Evolutionary conservation across 345 rosid species (phyloP).

Genomic region (Arabidopsis suecica): DNA sequence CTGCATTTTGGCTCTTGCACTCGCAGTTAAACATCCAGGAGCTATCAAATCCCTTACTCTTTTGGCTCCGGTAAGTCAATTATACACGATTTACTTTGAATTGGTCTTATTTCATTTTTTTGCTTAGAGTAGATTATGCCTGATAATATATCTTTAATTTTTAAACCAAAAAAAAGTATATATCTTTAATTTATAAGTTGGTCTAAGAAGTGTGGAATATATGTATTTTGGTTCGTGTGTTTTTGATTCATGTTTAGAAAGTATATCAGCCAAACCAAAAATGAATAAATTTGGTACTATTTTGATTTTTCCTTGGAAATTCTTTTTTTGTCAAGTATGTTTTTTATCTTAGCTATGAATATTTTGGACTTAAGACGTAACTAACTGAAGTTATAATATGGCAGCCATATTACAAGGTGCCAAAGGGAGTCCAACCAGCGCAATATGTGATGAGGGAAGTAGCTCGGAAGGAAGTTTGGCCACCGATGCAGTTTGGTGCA

Average conservation of each 20-base stretch:
- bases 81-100: neutral
- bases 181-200: too few relatives aligned
- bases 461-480: slow-evolving; percentile 91
- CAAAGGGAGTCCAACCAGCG: slow-evolving; percentile 69
- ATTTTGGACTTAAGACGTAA: neutral
- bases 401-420: slow-evolving; percentile 87
- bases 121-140: too few relatives aligned
- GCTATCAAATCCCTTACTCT: slow-evolving; percentile 88
- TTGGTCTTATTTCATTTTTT: too few relatives aligned
- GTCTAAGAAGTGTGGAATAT: too few relatives aligned
- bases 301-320: neutral
- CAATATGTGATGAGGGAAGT: slow-evolving; percentile 78
- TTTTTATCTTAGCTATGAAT: neutral
- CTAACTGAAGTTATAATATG: slow-evolving; percentile 15
- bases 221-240: neutral
- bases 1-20: slow-evolving; percentile 92
- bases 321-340: neutral
- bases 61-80: slow-evolving; percentile 76
- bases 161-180: too few relatives aligned
- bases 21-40: slow-evolving; percentile 75
- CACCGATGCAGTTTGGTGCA: slow-evolving; percentile 79
- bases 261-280: neutral
- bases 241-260: neutral
- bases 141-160: too few relatives aligned
- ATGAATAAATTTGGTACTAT: neutral